These are phyloP conservation scores for Cynara cardunculus DNA, from an alignment of 129 eudicot species.

Conservation along the genomic window DNA sequence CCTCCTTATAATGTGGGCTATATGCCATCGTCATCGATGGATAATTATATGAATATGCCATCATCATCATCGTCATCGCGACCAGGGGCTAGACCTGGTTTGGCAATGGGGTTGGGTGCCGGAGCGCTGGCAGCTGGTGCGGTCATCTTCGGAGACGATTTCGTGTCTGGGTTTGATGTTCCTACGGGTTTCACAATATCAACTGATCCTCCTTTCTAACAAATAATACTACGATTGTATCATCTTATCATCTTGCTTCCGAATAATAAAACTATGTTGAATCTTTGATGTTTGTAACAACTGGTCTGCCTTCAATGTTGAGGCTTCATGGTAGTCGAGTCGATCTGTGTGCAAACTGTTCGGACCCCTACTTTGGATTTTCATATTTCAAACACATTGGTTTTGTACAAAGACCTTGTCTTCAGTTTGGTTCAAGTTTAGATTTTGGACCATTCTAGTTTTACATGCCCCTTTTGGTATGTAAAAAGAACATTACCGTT, in stretches of 20 bases:
- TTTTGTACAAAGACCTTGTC: no score
- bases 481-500: no score
- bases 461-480: no score
- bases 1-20: conserved; percentile 61
- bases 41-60: conserved; percentile 64
- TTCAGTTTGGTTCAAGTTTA: no score
- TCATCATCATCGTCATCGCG: conserved; percentile 47
- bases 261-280: not conserved
- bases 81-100: conserved; percentile 47
- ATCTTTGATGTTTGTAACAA: not conserved
- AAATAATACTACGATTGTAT: not conserved
- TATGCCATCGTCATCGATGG: conserved; percentile 46
- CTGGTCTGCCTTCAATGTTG: no score
- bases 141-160: conserved; percentile 80
- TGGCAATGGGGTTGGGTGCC: conserved; percentile 81
- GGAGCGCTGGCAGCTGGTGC: conserved; percentile 96
- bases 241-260: not conserved
- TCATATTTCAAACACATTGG: no score
- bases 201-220: conserved; percentile 57
- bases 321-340: no score
- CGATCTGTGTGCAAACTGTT: no score
- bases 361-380: no score
- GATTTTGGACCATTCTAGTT: no score
- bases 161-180: conserved; percentile 68
- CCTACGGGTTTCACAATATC: conserved; percentile 54